A percentile compares a stretch with the other conserved stretches of the same genome.
These are phyloP conservation scores for Botrytis byssoidea DNA, from an alignment of 2,329 filamentous ascomycete genomes.

Conservation along the genomic window DNA sequence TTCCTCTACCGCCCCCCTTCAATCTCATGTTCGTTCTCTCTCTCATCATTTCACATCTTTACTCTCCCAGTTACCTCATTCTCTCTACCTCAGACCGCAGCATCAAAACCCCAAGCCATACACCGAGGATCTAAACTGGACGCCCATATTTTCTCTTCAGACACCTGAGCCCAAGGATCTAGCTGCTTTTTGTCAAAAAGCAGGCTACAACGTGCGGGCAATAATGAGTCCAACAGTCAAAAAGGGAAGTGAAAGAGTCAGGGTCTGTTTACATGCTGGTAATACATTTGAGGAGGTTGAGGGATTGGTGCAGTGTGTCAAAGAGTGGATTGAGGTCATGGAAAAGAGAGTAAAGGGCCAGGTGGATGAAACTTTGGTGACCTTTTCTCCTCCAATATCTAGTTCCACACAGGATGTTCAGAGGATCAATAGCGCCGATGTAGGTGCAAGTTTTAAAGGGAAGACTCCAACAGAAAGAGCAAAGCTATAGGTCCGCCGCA, in stretches of 20 bases:
- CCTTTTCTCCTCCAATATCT: too few species aligned
- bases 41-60: conserved; percentile 35
- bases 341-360: background rate
- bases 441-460: background rate
- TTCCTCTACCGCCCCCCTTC: conserved; percentile 45
- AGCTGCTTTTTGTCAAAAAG: conserved; percentile 57
- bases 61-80: conserved; percentile 43
- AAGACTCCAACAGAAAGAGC: background rate
- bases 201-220: conserved; percentile 59
- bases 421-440: background rate
- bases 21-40: background rate
- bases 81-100: conserved; percentile 30
- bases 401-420: background rate
- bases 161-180: conserved; percentile 57
- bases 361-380: background rate
- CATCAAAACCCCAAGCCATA: conserved; percentile 41
- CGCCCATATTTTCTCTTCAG: conserved; percentile 64
- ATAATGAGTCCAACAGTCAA: conserved; percentile 70
- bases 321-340: conserved; percentile 28
- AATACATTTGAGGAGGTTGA: conserved; percentile 60
- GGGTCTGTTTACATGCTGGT: conserved; percentile 66
- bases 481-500: background rate
- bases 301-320: conserved; percentile 42
- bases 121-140: conserved; percentile 35
- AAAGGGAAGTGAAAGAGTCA: conserved; percentile 58